Percentiles rank a stretch among this genome's conserved stretches.
Conservation (phyloP, 208 protist genomes). For the Acanthamoeba castellanii region DNA sequence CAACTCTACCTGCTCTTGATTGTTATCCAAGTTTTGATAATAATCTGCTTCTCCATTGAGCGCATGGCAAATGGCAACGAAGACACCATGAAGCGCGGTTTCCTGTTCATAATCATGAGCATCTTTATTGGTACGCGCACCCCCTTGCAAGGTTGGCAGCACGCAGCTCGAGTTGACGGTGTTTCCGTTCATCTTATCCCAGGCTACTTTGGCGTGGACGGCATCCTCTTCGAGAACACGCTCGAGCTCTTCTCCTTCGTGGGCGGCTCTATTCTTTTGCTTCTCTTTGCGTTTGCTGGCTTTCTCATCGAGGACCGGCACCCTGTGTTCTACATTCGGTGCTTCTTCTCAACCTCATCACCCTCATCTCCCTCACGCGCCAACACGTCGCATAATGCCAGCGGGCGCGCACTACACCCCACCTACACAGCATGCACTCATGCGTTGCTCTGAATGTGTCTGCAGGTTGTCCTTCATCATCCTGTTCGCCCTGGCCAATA, state of each 20-base stretch:
- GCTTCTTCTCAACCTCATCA: neutral
- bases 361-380: neutral
- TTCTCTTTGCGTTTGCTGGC: neutral
- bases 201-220: constrained; percentile 10
- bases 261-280: neutral
- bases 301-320: constrained; percentile 3
- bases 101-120: constrained; percentile 44
- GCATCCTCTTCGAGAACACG: constrained; percentile 39
- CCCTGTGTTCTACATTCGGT: neutral
- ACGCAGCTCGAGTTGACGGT: neutral
- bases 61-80: constrained; percentile 29
- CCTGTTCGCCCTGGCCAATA: neutral
- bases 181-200: neutral
- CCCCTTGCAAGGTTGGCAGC: neutral
- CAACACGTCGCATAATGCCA: neutral
- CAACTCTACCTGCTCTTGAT: neutral
- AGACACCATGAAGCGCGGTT: constrained; percentile 14
- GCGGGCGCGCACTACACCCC: neutral
- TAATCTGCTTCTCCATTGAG: constrained; percentile 35
- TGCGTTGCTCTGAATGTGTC: neutral
- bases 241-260: constrained; percentile 31
- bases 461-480: constrained; percentile 29
- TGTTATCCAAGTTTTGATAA: neutral
- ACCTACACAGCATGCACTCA: neutral
- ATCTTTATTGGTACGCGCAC: neutral